Evolutionary conservation across 768 basidiomycete species (phyloP).

Genomic region (Rhodotorula toruloides): DNA sequence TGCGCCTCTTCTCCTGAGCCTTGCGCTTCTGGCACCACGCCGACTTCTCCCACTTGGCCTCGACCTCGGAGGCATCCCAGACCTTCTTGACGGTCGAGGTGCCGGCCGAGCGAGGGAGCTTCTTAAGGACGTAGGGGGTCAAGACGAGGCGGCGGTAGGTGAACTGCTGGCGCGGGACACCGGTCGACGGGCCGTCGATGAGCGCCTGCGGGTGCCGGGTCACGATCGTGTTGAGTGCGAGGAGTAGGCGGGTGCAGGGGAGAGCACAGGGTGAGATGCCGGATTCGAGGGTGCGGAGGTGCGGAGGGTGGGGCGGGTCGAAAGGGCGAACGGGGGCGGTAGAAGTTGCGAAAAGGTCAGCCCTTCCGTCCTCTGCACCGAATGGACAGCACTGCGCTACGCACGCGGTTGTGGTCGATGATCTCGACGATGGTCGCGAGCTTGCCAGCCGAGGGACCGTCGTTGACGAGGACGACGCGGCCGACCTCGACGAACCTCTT

Average conservation of each 20-base stretch:
- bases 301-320: not conserved
- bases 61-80: slow-evolving; percentile 73
- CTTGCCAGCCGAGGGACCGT: slow-evolving; percentile 76
- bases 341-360: too few species aligned
- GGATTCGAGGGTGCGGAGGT: not conserved
- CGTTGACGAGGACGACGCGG: slow-evolving; percentile 90
- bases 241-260: not conserved
- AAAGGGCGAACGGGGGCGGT: not conserved
- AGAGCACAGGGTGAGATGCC: not conserved
- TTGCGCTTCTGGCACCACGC: slow-evolving; percentile 82
- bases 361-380: too few species aligned
- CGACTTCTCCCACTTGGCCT: slow-evolving; percentile 83
- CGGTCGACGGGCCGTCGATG: slow-evolving; percentile 86
- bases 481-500: slow-evolving; percentile 98
- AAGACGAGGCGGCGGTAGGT: slow-evolving; percentile 88
- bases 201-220: slow-evolving; percentile 64
- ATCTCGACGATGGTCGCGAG: slow-evolving; percentile 95
- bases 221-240: not conserved
- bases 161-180: slow-evolving; percentile 84
- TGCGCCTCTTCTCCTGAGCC: slow-evolving; percentile 66
- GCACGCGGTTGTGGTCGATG: slow-evolving; percentile 96
- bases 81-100: slow-evolving; percentile 75
- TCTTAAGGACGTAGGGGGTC: slow-evolving; percentile 73
- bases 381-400: too few species aligned
- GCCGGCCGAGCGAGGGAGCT: slow-evolving; percentile 81